Evolutionary conservation across 495 filamentous ascomycete genomes (phyloP), one percentile per base, ranked within the genome.

Genomic region (Trichoderma asperelloides): DNA sequence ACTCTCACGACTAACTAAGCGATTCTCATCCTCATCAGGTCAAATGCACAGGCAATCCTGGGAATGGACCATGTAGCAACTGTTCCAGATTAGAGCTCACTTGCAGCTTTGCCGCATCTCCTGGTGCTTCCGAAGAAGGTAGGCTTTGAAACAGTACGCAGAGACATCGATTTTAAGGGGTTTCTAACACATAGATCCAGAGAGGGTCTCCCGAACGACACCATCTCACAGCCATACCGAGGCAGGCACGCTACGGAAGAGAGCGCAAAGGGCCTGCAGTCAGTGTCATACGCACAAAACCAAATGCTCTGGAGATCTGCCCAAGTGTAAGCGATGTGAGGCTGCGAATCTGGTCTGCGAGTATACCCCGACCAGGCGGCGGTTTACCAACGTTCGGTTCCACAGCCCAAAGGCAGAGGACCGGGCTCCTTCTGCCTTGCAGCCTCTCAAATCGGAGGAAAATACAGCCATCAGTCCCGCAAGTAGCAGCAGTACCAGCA

Each of bases 221-320:
- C 68, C 68, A 8, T 69, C 68, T 4, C 63, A 63, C 16, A 69
- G 68, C 57, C 68, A 67, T 63, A 69, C 68, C 45, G 68, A 69
- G 41, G 68, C 68, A 9, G 68, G 68, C 21, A 69, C 68, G 16
- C 30, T 69, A n/a, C 33, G 68, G 39, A 67, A 67, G 55, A 60
- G 68, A 30, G 68, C 68, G 18, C 68, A 69, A 65, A 41, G 68
- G 25, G 68, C 68, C 15, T 69, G 68, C 63, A 67, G 65, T 21
- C 65, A 69, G 18, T 69, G 68, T 45, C 68, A 69, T 39, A 41
- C 65, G 23, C 68, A 69, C 60, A 69, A 69, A 62, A 69, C 68
- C 6, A 69, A 69, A 37, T 69, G 68, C 49, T 69, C 68, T n/a
- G 68, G 68, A n/a, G 68, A 69, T 27, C 43, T 69, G 30, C 68